Evolutionary conservation across 768 basidiomycete genomes (phyloP).

Genomic region (Rhizopogon vulgaris): DNA sequence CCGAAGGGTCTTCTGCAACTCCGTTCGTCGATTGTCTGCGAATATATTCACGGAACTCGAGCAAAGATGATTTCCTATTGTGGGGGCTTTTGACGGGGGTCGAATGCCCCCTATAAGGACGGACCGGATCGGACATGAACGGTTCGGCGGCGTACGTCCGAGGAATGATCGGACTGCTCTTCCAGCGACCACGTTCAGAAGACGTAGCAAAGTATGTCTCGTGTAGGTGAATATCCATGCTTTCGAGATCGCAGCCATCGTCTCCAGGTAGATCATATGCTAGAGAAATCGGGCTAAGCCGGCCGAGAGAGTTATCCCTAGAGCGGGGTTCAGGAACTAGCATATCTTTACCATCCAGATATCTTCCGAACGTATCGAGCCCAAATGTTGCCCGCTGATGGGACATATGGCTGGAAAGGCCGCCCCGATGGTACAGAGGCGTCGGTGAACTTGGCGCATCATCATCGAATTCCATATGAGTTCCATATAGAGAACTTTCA

Average conservation of each 20-base stretch:
- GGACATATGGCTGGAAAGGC: background rate
- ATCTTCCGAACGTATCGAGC: background rate
- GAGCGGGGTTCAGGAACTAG: background rate
- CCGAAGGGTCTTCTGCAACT: conserved; percentile 1
- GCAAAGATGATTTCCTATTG: background rate
- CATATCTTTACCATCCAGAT: background rate
- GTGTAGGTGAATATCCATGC: conserved; percentile 30
- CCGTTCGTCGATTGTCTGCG: conserved; percentile 1
- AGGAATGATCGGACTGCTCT: conserved; percentile 39
- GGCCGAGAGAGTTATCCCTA: background rate
- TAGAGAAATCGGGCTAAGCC: background rate
- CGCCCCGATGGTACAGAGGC: background rate
- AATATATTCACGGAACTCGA: conserved; percentile 2
- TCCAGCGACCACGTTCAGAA: conserved; percentile 55
- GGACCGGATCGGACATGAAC: conserved; percentile 14
- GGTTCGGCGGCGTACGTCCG: conserved; percentile 9
- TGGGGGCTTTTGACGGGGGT: conserved; percentile 13
- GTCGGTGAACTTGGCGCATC: background rate
- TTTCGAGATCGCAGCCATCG: conserved; percentile 26
- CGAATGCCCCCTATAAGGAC: conserved; percentile 15
- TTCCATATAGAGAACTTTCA: too few relatives aligned
- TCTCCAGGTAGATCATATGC: conserved; percentile 1
- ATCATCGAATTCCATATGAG: background rate
- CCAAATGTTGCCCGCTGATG: background rate
- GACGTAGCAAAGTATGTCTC: conserved; percentile 51